Base-by-base conservation (phyloP, 2,329 filamentous ascomycete genomes). In the Periconia sp. region DNA sequence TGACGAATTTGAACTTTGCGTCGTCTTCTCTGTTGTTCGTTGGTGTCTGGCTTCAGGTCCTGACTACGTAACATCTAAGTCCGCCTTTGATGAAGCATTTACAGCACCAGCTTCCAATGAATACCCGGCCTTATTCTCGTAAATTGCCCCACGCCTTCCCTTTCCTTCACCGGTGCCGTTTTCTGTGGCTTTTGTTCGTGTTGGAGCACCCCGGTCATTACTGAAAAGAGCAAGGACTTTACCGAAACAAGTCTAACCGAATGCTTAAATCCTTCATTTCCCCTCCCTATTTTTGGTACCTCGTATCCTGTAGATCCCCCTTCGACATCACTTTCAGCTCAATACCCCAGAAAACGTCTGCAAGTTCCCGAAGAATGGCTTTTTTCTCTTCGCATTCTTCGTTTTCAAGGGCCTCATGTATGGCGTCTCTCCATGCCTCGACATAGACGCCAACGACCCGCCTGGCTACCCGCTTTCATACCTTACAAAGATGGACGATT, bases 401-500 rank as follows among this genome's bases (percentile, higher is more conserved):
- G 49, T 43, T 46, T 52, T 50, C 36, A 25, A 34, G 22, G 23
- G 33, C 18, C 36, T 29, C 24, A 48, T 40, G 43, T 42, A 47
- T 43, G 38, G n/a, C 15, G n/a, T 9, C 29, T 23, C 22, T 6
- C 32, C 15, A 48, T 54, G 50, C 34, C 50, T 28, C 40, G 48
- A 43, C 47, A 19, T n/a, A 46, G 45, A 23, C 44, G 50, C 38
- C 47, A 48, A 35, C 43, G 50, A 39, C 50, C 50, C 21, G 7
- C 35, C 4, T 54, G 50, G 50, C 39, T 54, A 5, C 50, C 47
- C 15, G 4, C 30, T 10, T 48, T 30, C 34, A 19, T 54, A 24
- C 50, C 48, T 3, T 54, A 39, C 32, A 54, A 54, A 48, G 50
- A 54, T 40, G 50, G 50, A 8, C 33, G 47, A 15, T 41, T 36